A percentile compares a stretch with the other conserved stretches of the same genome.
Evolutionary conservation across 2,329 filamentous ascomycete species (phyloP).

Genomic region (Aspergillus chevalieri): DNA sequence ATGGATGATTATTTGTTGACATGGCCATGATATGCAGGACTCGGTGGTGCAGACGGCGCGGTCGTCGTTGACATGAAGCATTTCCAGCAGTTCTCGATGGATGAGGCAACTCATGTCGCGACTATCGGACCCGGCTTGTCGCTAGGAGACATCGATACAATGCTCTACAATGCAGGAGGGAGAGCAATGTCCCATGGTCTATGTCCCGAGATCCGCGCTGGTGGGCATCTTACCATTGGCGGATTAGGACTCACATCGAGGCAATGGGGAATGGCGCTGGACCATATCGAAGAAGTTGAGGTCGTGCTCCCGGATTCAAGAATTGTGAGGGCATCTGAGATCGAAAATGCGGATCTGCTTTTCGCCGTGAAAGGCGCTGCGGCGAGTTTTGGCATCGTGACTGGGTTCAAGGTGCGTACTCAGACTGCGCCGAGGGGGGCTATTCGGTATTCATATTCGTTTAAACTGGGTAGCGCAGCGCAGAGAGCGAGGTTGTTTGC

Average conservation of each 20-base stretch:
- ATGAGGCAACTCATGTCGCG: slow-evolving; percentile 24
- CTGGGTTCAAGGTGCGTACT: slow-evolving; percentile 33
- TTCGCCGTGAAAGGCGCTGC: slow-evolving; percentile 34
- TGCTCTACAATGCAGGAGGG: slow-evolving; percentile 22
- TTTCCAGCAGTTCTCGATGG: slow-evolving; percentile 28
- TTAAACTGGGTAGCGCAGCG: slow-evolving; percentile 46
- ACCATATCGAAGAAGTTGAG: slow-evolving; percentile 44
- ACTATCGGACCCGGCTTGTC: slow-evolving; percentile 31
- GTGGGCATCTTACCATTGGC: slow-evolving; percentile 38
- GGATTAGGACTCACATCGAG: slow-evolving; percentile 39
- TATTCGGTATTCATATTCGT: slow-evolving; percentile 54
- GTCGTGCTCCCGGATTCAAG: slow-evolving; percentile 42
- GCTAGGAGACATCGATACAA: slow-evolving; percentile 27
- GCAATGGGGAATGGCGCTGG: slow-evolving; percentile 48
- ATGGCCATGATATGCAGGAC: slow-evolving; percentile 12
- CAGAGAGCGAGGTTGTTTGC: slow-evolving; percentile 48
- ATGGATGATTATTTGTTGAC: neutral
- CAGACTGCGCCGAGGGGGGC: slow-evolving; percentile 37
- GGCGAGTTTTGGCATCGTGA: slow-evolving; percentile 34
- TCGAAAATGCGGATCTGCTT: slow-evolving; percentile 26
- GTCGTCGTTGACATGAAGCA: slow-evolving; percentile 26
- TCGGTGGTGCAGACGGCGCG: slow-evolving; percentile 28
- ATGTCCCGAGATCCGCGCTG: slow-evolving; percentile 33
- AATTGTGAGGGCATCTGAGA: slow-evolving; percentile 24
- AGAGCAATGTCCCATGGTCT: slow-evolving; percentile 36